phyloP scores from a whole-genome alignment of 768 basidiomycete species.

The Suillus weaverae region DNA sequence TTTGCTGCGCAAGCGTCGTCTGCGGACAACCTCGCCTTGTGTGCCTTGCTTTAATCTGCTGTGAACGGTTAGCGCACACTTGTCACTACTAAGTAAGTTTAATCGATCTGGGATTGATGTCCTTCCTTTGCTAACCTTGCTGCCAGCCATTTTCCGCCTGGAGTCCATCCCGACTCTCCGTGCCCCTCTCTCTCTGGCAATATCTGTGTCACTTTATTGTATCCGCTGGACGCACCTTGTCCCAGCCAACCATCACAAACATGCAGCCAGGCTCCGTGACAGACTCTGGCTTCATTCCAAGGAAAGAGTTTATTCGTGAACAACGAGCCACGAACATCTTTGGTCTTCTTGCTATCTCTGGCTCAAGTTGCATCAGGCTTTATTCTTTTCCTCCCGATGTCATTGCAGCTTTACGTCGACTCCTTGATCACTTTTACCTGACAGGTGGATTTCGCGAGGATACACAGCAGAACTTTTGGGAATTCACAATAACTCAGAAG shows the following conservation, averaged over 20 bases:
- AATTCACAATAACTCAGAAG: slow-evolving; percentile 66
- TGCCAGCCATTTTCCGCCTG: slow-evolving; percentile 41
- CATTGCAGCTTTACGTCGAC: slow-evolving; percentile 51
- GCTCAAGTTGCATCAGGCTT: slow-evolving; percentile 62
- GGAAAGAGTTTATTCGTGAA: slow-evolving; percentile 73
- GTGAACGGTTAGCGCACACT: slow-evolving; percentile 1
- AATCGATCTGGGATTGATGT: slow-evolving; percentile 5
- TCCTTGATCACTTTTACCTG: slow-evolving; percentile 49
- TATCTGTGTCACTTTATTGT: slow-evolving; percentile 27
- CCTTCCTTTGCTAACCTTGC: slow-evolving; percentile 8
- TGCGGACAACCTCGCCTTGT: slow-evolving; percentile 5
- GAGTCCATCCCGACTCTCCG: slow-evolving; percentile 30
- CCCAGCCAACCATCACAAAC: slow-evolving; percentile 26
- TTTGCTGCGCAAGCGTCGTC: slow-evolving; percentile 4
- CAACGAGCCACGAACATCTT: slow-evolving; percentile 57
- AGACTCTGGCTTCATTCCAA: slow-evolving; percentile 58
- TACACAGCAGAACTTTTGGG: slow-evolving; percentile 54
- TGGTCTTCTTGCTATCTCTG: slow-evolving; percentile 67
- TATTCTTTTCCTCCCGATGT: slow-evolving; percentile 64
- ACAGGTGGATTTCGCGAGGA: slow-evolving; percentile 56
- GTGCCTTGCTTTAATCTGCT: slow-evolving; percentile 7
- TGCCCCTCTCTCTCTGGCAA: slow-evolving; percentile 18
- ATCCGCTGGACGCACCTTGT: slow-evolving; percentile 21
- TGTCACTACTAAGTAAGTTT: slow-evolving; percentile 1
- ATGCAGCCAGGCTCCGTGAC: slow-evolving; percentile 36